Conservation (phyloP, 169 alveolate genomes). For the Pseudocohnilembus persalinus region DNA sequence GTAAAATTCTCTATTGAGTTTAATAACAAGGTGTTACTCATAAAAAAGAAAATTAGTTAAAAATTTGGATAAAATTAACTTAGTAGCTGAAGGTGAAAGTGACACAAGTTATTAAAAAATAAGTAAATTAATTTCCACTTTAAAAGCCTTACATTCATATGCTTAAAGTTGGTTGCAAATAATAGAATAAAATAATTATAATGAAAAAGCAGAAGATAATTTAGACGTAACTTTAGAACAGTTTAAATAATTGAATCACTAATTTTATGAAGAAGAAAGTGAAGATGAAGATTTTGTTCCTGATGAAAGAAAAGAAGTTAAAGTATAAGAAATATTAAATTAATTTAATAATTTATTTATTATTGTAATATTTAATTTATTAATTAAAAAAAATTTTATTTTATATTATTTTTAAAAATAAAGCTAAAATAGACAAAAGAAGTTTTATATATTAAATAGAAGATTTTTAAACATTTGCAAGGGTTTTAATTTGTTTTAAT, state of each 20-base stretch:
- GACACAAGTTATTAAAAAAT: constrained; percentile 32
- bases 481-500: constrained; percentile 27
- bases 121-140: constrained; percentile 29
- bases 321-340: too few species aligned
- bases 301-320: not conserved
- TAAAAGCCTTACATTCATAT: constrained; percentile 31
- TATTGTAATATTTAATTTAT: too few species aligned
- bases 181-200: constrained; percentile 31
- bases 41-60: constrained; percentile 25
- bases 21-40: constrained; percentile 22
- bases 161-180: constrained; percentile 42
- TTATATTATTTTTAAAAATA: too few species aligned
- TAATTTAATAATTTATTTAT: too few species aligned
- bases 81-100: constrained; percentile 26
- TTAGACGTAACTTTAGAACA: constrained; percentile 17
- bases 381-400: too few species aligned
- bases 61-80: constrained; percentile 30
- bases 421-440: not conserved
- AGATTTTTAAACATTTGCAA: constrained; percentile 41
- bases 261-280: not conserved
- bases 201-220: constrained; percentile 49
- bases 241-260: constrained; percentile 3
- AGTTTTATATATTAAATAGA: constrained; percentile 15
- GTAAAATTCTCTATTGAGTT: constrained; percentile 24
- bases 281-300: constrained; percentile 10